Evolutionary conservation across 2,329 filamentous ascomycete species (phyloP), one percentile per base, ranked within the genome.

Genomic region (Diplocarpon rosae): DNA sequence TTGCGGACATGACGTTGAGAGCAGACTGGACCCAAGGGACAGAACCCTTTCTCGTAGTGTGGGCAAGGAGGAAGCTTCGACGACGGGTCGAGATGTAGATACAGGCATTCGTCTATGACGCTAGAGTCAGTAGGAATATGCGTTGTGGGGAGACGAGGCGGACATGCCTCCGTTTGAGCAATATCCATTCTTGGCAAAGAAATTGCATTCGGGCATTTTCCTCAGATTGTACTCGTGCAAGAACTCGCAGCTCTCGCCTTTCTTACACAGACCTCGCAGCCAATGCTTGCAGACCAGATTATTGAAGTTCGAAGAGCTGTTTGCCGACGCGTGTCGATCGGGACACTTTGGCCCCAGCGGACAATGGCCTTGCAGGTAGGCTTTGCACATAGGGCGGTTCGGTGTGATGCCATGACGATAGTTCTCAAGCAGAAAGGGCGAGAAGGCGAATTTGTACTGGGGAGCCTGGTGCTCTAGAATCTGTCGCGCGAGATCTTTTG

Each of bases 171-270:
- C 92, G 66, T 95, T 95, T 52, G 85, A 86, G 68, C 92, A 98
- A 64, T 93, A 95, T 45, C 87, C 87, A 61, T 92, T 94, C 49
- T 88, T 78, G 46, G 88, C 81, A 67, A 90, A 96, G 66, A 95
- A 94, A 61, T 94, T 94, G 69, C 92, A 98, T 69, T 96, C 92
- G 51, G 92, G 89, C 87, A 96, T 96, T 65, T 92, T 89, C 52
- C 92, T 81, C 56, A 98, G 76, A 67, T 98, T 96, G 71, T 95
- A 98, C 67, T 96, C 92, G 72, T 98, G 92, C 39, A 96, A 72
- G 60, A 96, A 98, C 69, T 98, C 92, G 78, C 92, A 98, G 55
- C 80, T 78, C 61, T 95, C 83, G 58, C 90, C 92, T 67, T 96
- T 96, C 63, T 98, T 98, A 73, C 92, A 98, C 15, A 98, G 78